Percentiles rank a stretch among this genome's conserved stretches.
Conservation (phyloP, 331 rosid species). For the Malus hybrid region DNA sequence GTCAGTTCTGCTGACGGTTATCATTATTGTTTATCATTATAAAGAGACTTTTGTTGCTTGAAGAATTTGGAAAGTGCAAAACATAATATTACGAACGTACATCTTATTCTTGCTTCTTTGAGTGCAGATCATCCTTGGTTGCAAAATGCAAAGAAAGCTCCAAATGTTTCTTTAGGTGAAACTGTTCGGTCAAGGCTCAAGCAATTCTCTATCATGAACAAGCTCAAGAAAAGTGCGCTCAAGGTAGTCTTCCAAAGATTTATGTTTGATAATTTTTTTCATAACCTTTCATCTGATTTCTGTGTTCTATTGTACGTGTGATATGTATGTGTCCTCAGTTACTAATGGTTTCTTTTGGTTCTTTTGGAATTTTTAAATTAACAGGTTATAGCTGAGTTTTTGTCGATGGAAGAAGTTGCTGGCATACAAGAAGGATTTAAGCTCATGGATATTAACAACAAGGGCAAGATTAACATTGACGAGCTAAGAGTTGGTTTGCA, state of each 20-base stretch:
- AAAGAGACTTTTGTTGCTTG: neutral
- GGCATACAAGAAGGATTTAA: constrained; percentile 75
- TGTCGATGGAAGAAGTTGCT: constrained; percentile 87
- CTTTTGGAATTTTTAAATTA: constrained; percentile 13
- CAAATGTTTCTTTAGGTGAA: constrained; percentile 89
- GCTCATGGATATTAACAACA: constrained; percentile 60
- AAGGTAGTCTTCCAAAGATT: constrained; percentile 51
- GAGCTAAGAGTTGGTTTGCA: constrained; percentile 76
- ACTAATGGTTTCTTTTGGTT: neutral
- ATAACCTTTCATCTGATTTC: constrained; percentile 3
- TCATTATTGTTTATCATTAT: neutral
- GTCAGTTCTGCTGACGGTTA: constrained; percentile 2
- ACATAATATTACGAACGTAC: neutral
- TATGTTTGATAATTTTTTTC: neutral
- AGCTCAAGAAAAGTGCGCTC: constrained; percentile 93
- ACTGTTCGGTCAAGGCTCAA: constrained; percentile 82
- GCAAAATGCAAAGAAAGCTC: constrained; percentile 81
- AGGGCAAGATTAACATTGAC: constrained; percentile 70
- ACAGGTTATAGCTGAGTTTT: constrained; percentile 93
- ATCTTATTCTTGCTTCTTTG: constrained; percentile 11
- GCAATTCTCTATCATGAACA: constrained; percentile 97
- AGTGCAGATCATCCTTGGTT: constrained; percentile 95
- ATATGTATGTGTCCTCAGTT: constrained; percentile 1
- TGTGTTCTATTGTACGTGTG: neutral
- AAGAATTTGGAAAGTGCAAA: neutral